A percentile compares a stretch with the other conserved stretches of the same genome.
These are phyloP conservation scores for Danielia oregonensis DNA, from an alignment of 805 yeast genomes.

Conservation along the genomic window DNA sequence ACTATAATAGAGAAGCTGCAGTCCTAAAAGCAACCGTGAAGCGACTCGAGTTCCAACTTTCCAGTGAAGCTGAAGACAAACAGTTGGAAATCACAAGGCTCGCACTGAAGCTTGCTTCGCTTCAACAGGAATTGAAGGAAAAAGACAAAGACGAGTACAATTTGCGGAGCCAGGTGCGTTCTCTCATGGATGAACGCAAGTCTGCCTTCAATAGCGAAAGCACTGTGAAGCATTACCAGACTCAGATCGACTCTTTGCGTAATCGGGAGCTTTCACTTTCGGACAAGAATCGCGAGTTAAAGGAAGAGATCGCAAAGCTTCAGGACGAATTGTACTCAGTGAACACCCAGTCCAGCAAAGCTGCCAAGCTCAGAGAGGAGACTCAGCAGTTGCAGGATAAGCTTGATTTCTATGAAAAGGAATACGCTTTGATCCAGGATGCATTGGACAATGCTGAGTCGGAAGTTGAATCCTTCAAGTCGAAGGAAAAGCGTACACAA, in stretches of 20 bases:
- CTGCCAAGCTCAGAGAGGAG: conserved; percentile 13
- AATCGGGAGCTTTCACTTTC: conserved; percentile 16
- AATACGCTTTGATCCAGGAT: conserved; percentile 22
- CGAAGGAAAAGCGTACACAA: conserved; percentile 13
- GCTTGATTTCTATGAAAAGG: conserved; percentile 25
- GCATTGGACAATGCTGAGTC: conserved; percentile 21
- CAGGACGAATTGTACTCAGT: conserved; percentile 20
- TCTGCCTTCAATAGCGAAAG: conserved; percentile 12
- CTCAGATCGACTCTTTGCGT: conserved; percentile 22
- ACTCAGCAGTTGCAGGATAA: conserved; percentile 22
- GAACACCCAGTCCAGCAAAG: conserved; percentile 13
- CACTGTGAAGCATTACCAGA: conserved; percentile 16
- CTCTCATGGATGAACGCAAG: conserved; percentile 17
- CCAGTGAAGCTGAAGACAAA: conserved; percentile 6
- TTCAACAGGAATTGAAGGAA: conserved; percentile 18
- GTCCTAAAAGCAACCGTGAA: conserved; percentile 7
- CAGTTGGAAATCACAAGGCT: conserved; percentile 12
- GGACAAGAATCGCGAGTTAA: conserved; percentile 19
- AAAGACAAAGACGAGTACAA: conserved; percentile 21
- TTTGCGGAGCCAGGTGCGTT: conserved; percentile 21
- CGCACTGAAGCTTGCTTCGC: conserved; percentile 14
- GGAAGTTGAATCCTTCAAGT: conserved; percentile 21
- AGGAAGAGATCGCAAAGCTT: conserved; percentile 25
- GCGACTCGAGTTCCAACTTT: conserved; percentile 6
- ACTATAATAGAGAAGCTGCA: conserved; percentile 5